Conservation (phyloP, 2,329 filamentous ascomycete species). For the Daldinia eschscholtzii region DNA sequence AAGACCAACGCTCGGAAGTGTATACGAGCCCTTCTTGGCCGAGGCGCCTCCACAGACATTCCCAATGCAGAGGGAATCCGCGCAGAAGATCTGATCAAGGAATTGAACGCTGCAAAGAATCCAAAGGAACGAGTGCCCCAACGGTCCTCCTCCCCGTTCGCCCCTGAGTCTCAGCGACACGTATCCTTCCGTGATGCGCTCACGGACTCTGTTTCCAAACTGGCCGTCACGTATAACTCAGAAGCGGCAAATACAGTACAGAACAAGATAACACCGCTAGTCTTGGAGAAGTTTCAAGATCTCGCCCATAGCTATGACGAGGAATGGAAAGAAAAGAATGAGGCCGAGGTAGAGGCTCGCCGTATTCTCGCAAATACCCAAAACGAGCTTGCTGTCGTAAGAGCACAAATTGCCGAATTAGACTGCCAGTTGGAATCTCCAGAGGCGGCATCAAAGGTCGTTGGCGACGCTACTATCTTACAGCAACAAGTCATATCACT, state of each 20-base stretch:
- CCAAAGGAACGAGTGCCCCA: slow-evolving; percentile 75
- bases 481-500: slow-evolving; percentile 64
- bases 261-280: slow-evolving; percentile 74
- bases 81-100: slow-evolving; percentile 85
- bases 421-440: slow-evolving; percentile 68
- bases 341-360: slow-evolving; percentile 75
- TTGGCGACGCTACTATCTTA: slow-evolving; percentile 63
- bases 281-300: slow-evolving; percentile 79
- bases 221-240: slow-evolving; percentile 64
- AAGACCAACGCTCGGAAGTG: slow-evolving; percentile 91
- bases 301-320: slow-evolving; percentile 79
- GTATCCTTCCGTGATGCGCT: slow-evolving; percentile 66
- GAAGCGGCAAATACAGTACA: slow-evolving; percentile 78
- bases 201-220: slow-evolving; percentile 59
- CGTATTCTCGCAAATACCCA: slow-evolving; percentile 75
- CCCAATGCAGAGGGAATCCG: slow-evolving; percentile 84
- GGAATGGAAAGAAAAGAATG: slow-evolving; percentile 80
- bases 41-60: slow-evolving; percentile 86
- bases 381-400: slow-evolving; percentile 72
- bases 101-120: slow-evolving; percentile 75
- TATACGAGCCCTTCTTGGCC: slow-evolving; percentile 80
- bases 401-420: slow-evolving; percentile 70
- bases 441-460: slow-evolving; percentile 64
- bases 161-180: slow-evolving; percentile 70
- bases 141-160: slow-evolving; percentile 81